A percentile compares a stretch with the other conserved stretches of the same genome.
Conservation (phyloP, 495 filamentous ascomycete genomes). For the Elasticomyces elasticus region DNA sequence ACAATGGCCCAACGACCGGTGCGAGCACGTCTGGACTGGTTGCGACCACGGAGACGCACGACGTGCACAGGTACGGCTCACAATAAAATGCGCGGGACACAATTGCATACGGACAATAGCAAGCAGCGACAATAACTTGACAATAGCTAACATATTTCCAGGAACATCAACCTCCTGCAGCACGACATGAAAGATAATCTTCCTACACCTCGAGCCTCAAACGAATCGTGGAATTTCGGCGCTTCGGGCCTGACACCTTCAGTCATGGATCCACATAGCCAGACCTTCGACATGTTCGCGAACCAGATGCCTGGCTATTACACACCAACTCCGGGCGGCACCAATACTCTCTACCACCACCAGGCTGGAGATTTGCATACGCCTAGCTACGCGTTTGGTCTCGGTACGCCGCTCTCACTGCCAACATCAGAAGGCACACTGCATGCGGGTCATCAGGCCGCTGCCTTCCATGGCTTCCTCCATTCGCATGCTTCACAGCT, state of each 20-base stretch:
- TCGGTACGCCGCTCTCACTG: conserved; percentile 79
- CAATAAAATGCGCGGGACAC: not conserved
- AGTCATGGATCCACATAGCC: conserved; percentile 72
- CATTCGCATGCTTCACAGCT: conserved; percentile 32
- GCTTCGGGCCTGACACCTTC: conserved; percentile 52
- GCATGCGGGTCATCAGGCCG: conserved; percentile 40
- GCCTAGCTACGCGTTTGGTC: conserved; percentile 57
- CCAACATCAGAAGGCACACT: conserved; percentile 53
- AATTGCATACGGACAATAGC: not conserved
- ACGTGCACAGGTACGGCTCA: conserved; percentile 28
- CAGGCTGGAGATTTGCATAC: conserved; percentile 88
- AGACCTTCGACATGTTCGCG: conserved; percentile 64
- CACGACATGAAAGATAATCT: conserved; percentile 66
- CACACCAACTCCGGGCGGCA: conserved; percentile 78
- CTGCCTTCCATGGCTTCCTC: conserved; percentile 49
- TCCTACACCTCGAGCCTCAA: conserved; percentile 62
- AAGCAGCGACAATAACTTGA: conserved; percentile 47
- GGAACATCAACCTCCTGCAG: conserved; percentile 35
- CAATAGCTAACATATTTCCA: conserved; percentile 56
- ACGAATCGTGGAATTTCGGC: conserved; percentile 65
- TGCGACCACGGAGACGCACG: conserved; percentile 28
- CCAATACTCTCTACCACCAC: conserved; percentile 68
- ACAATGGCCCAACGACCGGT: conserved; percentile 33
- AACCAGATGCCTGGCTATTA: conserved; percentile 78
- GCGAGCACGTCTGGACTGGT: conserved; percentile 21